phyloP scores from a whole-genome alignment of 2,329 filamentous ascomycete genomes.

The Xylaria multiplex region DNA sequence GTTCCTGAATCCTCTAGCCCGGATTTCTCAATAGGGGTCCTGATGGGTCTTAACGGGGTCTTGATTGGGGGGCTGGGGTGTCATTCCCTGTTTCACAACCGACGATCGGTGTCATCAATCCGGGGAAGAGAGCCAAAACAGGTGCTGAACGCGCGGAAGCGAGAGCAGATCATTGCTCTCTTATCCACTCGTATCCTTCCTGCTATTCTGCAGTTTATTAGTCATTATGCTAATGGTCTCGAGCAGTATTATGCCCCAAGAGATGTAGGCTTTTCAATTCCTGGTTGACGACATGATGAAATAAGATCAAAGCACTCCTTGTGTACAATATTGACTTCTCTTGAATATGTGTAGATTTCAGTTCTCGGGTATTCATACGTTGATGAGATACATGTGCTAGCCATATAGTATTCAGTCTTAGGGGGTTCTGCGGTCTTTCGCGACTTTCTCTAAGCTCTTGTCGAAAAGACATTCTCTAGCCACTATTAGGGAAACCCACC shows the following conservation, averaged over 20 bases:
- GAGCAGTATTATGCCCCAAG: too few species aligned
- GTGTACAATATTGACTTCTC: too few species aligned
- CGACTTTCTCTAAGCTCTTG: not conserved
- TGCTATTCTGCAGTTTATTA: not conserved
- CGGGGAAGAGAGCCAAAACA: conserved; percentile 23
- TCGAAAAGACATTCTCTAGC: not conserved
- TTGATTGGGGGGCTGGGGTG: not conserved
- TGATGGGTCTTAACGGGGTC: not conserved
- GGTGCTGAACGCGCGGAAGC: conserved; percentile 6
- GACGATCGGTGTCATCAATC: conserved; percentile 30
- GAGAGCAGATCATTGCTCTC: conserved; percentile 5
- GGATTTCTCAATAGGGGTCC: conserved; percentile 2
- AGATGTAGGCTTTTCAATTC: too few species aligned
- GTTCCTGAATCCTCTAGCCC: not conserved
- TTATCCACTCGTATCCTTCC: conserved; percentile 1
- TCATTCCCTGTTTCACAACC: conserved; percentile 21
- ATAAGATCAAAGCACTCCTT: too few species aligned
- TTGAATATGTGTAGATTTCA: too few species aligned
- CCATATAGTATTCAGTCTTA: too few species aligned
- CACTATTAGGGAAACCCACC: not conserved
- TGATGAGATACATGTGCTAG: too few species aligned
- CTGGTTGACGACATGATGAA: too few species aligned
- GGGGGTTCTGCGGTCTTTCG: not conserved
- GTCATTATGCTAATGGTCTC: too few species aligned
- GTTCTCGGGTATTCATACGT: too few species aligned